A percentile compares a stretch with the other conserved stretches of the same genome.
Conservation (phyloP, 1,284 basidiomycete genomes). For the Sanguinoderma infundibulare region DNA sequence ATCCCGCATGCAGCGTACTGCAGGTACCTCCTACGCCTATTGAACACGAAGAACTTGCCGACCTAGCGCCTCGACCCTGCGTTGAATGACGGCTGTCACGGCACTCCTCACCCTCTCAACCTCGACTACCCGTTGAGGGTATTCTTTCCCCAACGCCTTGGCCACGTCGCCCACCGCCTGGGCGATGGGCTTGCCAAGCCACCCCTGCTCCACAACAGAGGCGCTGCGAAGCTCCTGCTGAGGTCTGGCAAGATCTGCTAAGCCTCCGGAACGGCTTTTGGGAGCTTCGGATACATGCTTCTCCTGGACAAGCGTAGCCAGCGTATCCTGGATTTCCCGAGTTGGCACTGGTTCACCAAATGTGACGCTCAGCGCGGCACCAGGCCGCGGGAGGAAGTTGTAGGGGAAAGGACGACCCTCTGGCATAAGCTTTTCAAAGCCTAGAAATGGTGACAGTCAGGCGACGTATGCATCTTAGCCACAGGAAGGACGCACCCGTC, state of each 20-base stretch:
- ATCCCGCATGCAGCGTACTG: too few species aligned
- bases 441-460: conserved; percentile 38
- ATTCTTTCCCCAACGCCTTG: conserved; percentile 15
- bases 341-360: conserved; percentile 70
- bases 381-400: conserved; percentile 71
- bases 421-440: conserved; percentile 91
- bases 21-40: conserved; percentile 6
- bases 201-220: conserved; percentile 13
- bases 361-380: conserved; percentile 67
- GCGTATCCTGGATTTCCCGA: conserved; percentile 41
- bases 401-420: conserved; percentile 75
- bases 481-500: conserved; percentile 53
- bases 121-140: conserved; percentile 17
- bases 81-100: conserved; percentile 62
- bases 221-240: conserved; percentile 18
- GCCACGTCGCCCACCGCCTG: not conserved
- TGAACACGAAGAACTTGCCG: conserved; percentile 48
- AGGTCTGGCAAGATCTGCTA: conserved; percentile 8
- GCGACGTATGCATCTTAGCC: not conserved
- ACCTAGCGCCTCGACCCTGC: conserved; percentile 63
- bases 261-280: conserved; percentile 10
- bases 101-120: conserved; percentile 51
- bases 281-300: conserved; percentile 17
- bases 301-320: conserved; percentile 26
- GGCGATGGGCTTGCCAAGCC: conserved; percentile 19